These are phyloP conservation scores for Hypoxylon subgilvum DNA, from an alignment of 495 filamentous ascomycete species.

Conservation along the genomic window DNA sequence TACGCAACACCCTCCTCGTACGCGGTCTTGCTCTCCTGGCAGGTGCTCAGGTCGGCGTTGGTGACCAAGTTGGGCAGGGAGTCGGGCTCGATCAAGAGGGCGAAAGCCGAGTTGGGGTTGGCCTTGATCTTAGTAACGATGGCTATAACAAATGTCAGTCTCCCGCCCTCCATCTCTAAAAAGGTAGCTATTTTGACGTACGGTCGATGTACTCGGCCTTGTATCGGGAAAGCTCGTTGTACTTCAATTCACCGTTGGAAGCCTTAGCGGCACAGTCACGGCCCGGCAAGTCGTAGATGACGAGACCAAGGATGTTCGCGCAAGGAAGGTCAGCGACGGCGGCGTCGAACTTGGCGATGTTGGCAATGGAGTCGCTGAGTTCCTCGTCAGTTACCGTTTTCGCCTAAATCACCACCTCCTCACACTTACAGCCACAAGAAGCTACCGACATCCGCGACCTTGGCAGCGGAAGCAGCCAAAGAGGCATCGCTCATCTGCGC, in stretches of 20 bases:
- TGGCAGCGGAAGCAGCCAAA: constrained; percentile 50
- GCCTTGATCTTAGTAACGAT: constrained; percentile 63
- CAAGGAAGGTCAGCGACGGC: constrained; percentile 62
- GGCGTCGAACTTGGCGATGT: constrained; percentile 64
- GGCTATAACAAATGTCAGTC: constrained; percentile 45
- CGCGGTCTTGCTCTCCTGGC: constrained; percentile 63
- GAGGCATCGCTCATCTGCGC: constrained; percentile 45
- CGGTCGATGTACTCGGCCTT: constrained; percentile 73
- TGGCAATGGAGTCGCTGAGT: constrained; percentile 61
- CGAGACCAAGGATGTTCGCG: constrained; percentile 65
- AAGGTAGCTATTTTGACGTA: constrained; percentile 42
- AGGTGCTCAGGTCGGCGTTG: constrained; percentile 68
- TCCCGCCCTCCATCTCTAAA: constrained; percentile 17
- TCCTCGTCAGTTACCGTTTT: constrained; percentile 14
- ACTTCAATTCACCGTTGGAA: constrained; percentile 75
- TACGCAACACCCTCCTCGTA: constrained; percentile 77
- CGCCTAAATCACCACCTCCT: not conserved
- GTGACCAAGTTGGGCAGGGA: constrained; percentile 82
- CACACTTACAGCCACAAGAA: constrained; percentile 71
- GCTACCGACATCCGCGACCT: constrained; percentile 68
- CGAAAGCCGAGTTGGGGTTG: constrained; percentile 60
- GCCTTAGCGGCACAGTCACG: constrained; percentile 79
- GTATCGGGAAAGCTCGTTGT: constrained; percentile 68
- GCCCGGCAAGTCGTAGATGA: constrained; percentile 79
- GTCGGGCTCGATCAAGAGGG: constrained; percentile 74